Evolutionary conservation across 352 stramenopile species (phyloP).

Genomic region (Phytophthora nicotianae): DNA sequence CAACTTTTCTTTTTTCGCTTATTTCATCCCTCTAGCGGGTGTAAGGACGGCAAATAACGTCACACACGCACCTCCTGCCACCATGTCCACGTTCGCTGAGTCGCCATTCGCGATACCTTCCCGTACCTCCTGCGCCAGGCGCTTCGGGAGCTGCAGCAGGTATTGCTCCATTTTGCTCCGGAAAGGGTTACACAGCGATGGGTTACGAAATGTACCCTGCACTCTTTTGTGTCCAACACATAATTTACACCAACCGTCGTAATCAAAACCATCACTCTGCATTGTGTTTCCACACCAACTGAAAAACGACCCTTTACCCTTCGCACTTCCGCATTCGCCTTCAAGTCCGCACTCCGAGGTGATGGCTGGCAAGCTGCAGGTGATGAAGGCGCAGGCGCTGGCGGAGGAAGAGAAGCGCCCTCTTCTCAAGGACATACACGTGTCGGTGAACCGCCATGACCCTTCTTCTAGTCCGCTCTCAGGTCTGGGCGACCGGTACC

Average conservation of each 20-base stretch:
- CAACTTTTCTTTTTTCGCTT: background rate
- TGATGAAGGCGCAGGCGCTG: slow-evolving; percentile 21
- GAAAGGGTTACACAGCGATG: background rate
- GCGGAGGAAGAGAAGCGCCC: slow-evolving; percentile 31
- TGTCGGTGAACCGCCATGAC: slow-evolving; percentile 22
- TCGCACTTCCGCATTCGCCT: slow-evolving; percentile 19
- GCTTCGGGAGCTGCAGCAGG: slow-evolving; percentile 86
- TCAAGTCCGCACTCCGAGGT: slow-evolving; percentile 13
- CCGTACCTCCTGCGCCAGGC: slow-evolving; percentile 74
- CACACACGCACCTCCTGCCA: slow-evolving; percentile 56
- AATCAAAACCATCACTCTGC: slow-evolving; percentile 25
- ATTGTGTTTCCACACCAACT: slow-evolving; percentile 1
- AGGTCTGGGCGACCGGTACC: slow-evolving; percentile 57
- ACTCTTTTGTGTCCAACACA: background rate
- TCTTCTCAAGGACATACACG: slow-evolving; percentile 33
- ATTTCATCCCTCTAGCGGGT: slow-evolving; percentile 12
- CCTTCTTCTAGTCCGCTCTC: slow-evolving; percentile 5
- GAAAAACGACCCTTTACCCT: background rate
- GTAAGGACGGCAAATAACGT: background rate
- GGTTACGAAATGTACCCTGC: slow-evolving; percentile 2
- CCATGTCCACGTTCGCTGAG: slow-evolving; percentile 71
- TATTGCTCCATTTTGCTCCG: slow-evolving; percentile 79
- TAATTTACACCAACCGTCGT: background rate
- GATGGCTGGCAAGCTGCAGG: slow-evolving; percentile 35
- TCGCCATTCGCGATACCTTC: slow-evolving; percentile 66